Evolutionary conservation across 352 stramenopile genomes (phyloP).

Genomic region (Phytophthora pinifolia): DNA sequence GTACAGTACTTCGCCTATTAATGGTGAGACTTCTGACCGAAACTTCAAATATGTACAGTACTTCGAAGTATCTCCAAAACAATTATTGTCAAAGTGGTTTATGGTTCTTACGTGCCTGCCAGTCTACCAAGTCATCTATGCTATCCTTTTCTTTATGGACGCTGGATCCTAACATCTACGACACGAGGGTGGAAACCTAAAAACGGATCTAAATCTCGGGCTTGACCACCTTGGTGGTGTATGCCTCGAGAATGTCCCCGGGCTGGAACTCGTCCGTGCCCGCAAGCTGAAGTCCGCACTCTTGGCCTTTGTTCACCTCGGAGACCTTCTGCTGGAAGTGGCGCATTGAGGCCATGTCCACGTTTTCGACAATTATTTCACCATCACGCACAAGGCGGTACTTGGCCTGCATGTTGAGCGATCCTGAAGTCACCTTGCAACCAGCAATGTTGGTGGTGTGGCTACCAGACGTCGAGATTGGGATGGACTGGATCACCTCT

Average conservation of each 20-base stretch:
- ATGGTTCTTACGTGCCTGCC: conserved; percentile 17
- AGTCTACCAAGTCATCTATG: conserved; percentile 21
- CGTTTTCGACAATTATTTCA: conserved; percentile 87
- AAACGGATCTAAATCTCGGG: conserved; percentile 44
- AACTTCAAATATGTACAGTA: no score
- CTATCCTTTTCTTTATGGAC: conserved; percentile 10
- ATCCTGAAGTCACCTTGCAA: conserved; percentile 94
- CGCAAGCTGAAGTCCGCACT: conserved; percentile 97
- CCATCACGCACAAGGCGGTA: conserved; percentile 91
- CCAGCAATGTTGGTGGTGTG: conserved; percentile 95
- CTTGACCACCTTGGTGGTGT: conserved; percentile 74
- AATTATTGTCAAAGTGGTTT: conserved; percentile 18
- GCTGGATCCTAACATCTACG: conserved; percentile 21
- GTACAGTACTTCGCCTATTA: no score
- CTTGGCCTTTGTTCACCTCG: conserved; percentile 92
- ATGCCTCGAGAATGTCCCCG: conserved; percentile 95
- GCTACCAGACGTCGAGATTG: conserved; percentile 74
- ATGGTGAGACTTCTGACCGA: no score
- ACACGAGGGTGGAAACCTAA: conserved; percentile 1
- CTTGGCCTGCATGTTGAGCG: conserved; percentile 86
- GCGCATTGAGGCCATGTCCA: conserved; percentile 83
- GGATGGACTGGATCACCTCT: conserved; percentile 84
- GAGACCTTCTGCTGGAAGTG: conserved; percentile 93
- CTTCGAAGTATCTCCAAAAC: no score
- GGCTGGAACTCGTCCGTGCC: conserved; percentile 92